Evolutionary conservation across 2,329 filamentous ascomycete species (phyloP), one percentile per base, ranked within the genome.

Genomic region (Cytospora paraplurivora): DNA sequence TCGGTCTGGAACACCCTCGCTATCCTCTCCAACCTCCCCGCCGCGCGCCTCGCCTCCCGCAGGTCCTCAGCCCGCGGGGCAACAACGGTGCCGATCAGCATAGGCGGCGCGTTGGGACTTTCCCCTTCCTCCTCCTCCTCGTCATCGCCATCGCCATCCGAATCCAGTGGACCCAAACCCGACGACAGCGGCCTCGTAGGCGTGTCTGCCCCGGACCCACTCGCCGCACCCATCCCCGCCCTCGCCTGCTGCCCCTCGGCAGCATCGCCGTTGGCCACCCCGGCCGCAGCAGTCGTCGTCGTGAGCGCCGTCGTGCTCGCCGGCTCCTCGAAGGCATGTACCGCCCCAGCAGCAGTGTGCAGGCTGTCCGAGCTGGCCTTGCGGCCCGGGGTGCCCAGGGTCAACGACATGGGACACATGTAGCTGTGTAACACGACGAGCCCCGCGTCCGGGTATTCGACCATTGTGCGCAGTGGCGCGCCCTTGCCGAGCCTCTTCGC

Each of bases 21-120:
- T 3, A 86, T 75, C 59, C 77, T 78, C 73, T 88, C 85, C 12
- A 88, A 71, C 62, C 79, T 76, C 0, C 77, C 78, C 0, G 82
- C 81, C 1, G 84, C 83, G 53, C 81, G 78, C 11, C 82, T 77
- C 1, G 84, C 85, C 63, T 86, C 83, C 34, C 73, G 72, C 11
- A 78, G 76, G 8, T 82, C 78, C 47, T 82, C 79, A 0, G 79
- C 74, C 3, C 76, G 76, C 6, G 77, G 76, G 1, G 84, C 83
- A 4, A 86, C 79, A 0, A 88, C 82, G 11, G 86, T 73, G 21
- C 79, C 78, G 34, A 88, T 75, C 13, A 88, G 77, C 71, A 84
- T 75, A 12, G 85, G 85, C 33, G 82, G 77, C 6, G 72, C 71
- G 67, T 78, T 63, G 56, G 58, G 59, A 21, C 57, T 61, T n/a